Percentiles rank a stretch among this genome's conserved stretches.
Conservation (phyloP, 768 basidiomycete species). For the Boletales sp. region DNA sequence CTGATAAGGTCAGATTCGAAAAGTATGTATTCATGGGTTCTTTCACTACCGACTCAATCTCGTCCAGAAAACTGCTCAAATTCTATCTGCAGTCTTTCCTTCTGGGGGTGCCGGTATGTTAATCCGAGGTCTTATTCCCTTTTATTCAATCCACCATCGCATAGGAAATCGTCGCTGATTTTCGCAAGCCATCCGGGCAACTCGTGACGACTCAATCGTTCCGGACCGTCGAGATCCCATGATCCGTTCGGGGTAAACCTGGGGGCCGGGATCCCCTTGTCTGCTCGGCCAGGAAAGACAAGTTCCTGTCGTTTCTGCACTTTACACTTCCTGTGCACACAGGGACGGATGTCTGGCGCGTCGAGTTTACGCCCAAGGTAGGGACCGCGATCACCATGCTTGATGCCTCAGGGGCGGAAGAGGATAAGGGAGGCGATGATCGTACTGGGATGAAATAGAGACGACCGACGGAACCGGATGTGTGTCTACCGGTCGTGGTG, state of each 20-base stretch:
- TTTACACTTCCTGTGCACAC: conserved; percentile 25
- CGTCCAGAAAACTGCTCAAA: conserved; percentile 77
- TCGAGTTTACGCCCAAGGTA: conserved; percentile 54
- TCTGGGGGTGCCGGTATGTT: conserved; percentile 80
- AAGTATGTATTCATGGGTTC: conserved; percentile 46
- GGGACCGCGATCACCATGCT: conserved; percentile 55
- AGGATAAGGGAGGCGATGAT: conserved; percentile 65
- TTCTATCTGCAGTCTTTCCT: conserved; percentile 92
- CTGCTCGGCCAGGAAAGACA: conserved; percentile 72
- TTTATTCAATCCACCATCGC: conserved; percentile 3
- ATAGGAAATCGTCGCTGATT: conserved; percentile 84
- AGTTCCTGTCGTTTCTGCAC: conserved; percentile 55
- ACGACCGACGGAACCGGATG: conserved; percentile 1
- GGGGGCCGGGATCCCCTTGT: conserved; percentile 73
- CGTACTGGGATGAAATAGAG: conserved; percentile 49
- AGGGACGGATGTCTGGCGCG: conserved; percentile 60
- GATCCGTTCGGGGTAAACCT: conserved; percentile 69
- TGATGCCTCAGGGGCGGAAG: conserved; percentile 45
- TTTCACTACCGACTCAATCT: background rate
- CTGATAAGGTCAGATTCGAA: conserved; percentile 75
- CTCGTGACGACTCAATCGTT: conserved; percentile 66
- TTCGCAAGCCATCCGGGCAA: conserved; percentile 74
- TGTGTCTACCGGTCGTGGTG: conserved; percentile 7
- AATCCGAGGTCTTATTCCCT: background rate
- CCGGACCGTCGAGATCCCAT: conserved; percentile 76